A percentile compares a stretch with the other conserved stretches of the same genome.
Conservation (phyloP, 2,329 filamentous ascomycete genomes). For the Fusarium tupiense region DNA sequence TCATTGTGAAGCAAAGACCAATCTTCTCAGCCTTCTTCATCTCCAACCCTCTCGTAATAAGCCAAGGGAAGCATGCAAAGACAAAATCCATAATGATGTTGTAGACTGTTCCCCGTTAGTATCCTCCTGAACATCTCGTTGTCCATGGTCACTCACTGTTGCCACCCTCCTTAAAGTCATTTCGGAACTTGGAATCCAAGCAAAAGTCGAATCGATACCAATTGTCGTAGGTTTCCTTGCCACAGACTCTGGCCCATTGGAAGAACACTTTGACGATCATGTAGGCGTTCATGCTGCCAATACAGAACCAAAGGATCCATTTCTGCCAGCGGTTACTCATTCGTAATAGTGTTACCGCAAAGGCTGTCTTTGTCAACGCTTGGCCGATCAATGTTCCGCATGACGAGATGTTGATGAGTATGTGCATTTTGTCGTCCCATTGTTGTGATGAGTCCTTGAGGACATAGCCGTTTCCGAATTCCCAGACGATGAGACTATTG, state of each 20-base stretch:
- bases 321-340: constrained; percentile 57
- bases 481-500: constrained; percentile 56
- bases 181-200: constrained; percentile 49
- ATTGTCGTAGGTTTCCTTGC: constrained; percentile 54
- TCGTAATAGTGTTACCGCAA: constrained; percentile 50
- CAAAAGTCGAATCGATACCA: constrained; percentile 60
- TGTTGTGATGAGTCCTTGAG: constrained; percentile 48
- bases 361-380: constrained; percentile 51
- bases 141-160: constrained; percentile 52
- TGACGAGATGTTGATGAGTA: constrained; percentile 57
- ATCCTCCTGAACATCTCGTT: accelerated
- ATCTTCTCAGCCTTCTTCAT: constrained; percentile 61
- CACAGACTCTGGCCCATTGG: constrained; percentile 60
- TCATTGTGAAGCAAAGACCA: constrained; percentile 61
- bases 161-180: constrained; percentile 60
- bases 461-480: constrained; percentile 61
- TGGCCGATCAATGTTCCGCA: constrained; percentile 51
- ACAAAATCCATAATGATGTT: constrained; percentile 65
- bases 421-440: constrained; percentile 64
- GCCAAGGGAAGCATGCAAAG: constrained; percentile 60
- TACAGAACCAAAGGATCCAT: constrained; percentile 59
- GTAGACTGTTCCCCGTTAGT: constrained; percentile 51
- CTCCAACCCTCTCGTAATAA: constrained; percentile 58
- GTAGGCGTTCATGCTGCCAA: constrained; percentile 58
- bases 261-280: constrained; percentile 59